Base-by-base conservation (phyloP, 192 early-diverging fungal genomes). In the Piromyces sp. region DNA sequence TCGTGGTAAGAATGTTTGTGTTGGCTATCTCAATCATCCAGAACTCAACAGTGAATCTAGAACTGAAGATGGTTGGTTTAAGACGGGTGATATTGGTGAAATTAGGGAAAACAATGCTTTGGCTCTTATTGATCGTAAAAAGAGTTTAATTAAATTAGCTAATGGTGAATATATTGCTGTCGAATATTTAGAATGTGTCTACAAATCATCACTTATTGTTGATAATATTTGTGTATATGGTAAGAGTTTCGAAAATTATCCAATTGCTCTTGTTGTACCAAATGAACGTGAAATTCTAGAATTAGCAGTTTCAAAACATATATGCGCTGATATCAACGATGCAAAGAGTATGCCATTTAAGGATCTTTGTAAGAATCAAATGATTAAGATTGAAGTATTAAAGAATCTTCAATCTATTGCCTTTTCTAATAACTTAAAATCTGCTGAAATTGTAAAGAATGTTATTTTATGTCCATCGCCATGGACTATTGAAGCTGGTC, bases 81-180 rank as follows among this genome's bases (percentile, higher is more conserved):
- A 86, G 85, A 96, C 95, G 22, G 96, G 96, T 79, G 96, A 96
- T 79, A 93, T 98, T 83, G 97, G 91, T 80, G 92, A 94, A 89
- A 94, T 93, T 93, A 87, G 90, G 79, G 84, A 88, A 2, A 92
- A 93, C 81, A 96, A 96, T 51, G 90, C 91, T 40, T 83, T 98
- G 30, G 85, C 88, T 22, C 92, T 98, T 79, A 95, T 98, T 84
- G 97, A 98, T 86, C 90, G 97, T 79, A 93, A 90, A 83, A 95
- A 95, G 90, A 98, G 97, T 86, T 90, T 98, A 80, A 93, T 98
- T 82, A 98, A 97, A 86, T 88, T 96, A 82, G 88, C 92, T 11
- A 89, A 95, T 84, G 97, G 95, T 83, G 96, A 97, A 87, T 95
- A 94, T 86, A 93, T 98, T 86, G 97, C 97, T 29, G 86, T 98